phyloP scores from a whole-genome alignment of 1,284 basidiomycete genomes.

The Calocybe gambosa region DNA sequence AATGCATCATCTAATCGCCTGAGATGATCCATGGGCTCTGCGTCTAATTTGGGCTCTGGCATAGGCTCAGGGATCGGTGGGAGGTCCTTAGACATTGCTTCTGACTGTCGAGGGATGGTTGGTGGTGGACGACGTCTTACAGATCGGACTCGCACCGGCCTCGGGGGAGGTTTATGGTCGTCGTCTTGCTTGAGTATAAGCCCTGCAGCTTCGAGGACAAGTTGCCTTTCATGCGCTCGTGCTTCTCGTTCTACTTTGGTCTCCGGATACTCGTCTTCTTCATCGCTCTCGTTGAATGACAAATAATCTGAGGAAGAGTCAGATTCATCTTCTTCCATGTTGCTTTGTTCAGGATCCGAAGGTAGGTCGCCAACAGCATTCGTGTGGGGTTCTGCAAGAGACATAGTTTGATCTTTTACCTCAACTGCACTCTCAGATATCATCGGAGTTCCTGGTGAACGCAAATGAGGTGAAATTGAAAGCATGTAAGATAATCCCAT shows the following conservation, averaged over 20 bases:
- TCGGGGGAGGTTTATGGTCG: slow-evolving; percentile 31
- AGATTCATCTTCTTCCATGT: slow-evolving; percentile 24
- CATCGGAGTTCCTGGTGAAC: not conserved
- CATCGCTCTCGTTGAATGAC: slow-evolving; percentile 51
- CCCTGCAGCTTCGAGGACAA: slow-evolving; percentile 85
- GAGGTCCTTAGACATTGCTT: slow-evolving; percentile 38
- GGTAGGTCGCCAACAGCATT: not conserved
- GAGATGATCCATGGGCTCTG: slow-evolving; percentile 32
- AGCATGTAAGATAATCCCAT: slow-evolving; percentile 14
- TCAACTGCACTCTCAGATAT: slow-evolving; percentile 2
- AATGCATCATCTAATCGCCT: slow-evolving; percentile 79
- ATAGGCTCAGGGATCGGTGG: slow-evolving; percentile 40
- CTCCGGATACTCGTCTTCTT: slow-evolving; percentile 35
- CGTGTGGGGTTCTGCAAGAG: slow-evolving; percentile 1
- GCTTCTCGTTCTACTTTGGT: slow-evolving; percentile 51
- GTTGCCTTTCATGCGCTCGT: slow-evolving; percentile 70
- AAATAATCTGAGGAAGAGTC: slow-evolving; percentile 40
- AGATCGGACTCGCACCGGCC: slow-evolving; percentile 24
- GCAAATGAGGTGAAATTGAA: slow-evolving; percentile 1
- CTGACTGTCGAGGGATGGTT: slow-evolving; percentile 28
- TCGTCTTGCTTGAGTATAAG: slow-evolving; percentile 62
- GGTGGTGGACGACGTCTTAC: slow-evolving; percentile 45
- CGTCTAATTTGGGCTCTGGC: slow-evolving; percentile 5
- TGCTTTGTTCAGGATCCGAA: slow-evolving; percentile 17
- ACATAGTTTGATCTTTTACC: not conserved